Evolutionary conservation across 2,329 filamentous ascomycete species (phyloP).

Genomic region (Aspergillus flavus): DNA sequence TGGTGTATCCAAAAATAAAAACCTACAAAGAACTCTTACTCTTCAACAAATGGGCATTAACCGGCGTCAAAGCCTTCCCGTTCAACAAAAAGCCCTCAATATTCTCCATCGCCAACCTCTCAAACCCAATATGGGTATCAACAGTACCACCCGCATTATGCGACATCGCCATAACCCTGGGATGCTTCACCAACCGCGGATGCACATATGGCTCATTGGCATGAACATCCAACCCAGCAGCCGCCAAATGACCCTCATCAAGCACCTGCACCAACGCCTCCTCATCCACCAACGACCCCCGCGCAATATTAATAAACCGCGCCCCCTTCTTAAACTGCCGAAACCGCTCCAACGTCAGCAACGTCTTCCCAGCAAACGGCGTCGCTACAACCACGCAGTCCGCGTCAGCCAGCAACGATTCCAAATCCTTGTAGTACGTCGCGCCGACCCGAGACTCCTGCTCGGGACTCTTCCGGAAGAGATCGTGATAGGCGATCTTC

Average conservation of each 20-base stretch:
- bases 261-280: constrained; percentile 51
- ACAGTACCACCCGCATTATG: constrained; percentile 55
- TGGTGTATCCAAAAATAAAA: not conserved
- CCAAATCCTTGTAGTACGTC: constrained; percentile 45
- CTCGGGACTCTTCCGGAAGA: constrained; percentile 41
- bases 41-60: constrained; percentile 61
- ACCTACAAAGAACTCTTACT: constrained; percentile 18
- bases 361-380: constrained; percentile 44
- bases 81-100: constrained; percentile 36
- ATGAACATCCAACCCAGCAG: constrained; percentile 59
- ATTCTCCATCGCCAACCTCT: constrained; percentile 52
- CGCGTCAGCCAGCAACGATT: constrained; percentile 44
- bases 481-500: constrained; percentile 61
- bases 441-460: constrained; percentile 45
- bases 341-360: constrained; percentile 48
- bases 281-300: constrained; percentile 55
- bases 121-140: constrained; percentile 54
- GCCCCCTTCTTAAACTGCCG: constrained; percentile 51
- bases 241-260: constrained; percentile 48
- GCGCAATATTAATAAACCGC: constrained; percentile 55
- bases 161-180: constrained; percentile 49
- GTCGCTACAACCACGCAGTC: constrained; percentile 55
- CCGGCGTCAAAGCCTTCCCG: constrained; percentile 52
- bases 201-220: constrained; percentile 57
- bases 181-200: constrained; percentile 42